Evolutionary conservation across 1,284 basidiomycete species (phyloP).

Genomic region (Ceratorhiza oryzae-sativae): DNA sequence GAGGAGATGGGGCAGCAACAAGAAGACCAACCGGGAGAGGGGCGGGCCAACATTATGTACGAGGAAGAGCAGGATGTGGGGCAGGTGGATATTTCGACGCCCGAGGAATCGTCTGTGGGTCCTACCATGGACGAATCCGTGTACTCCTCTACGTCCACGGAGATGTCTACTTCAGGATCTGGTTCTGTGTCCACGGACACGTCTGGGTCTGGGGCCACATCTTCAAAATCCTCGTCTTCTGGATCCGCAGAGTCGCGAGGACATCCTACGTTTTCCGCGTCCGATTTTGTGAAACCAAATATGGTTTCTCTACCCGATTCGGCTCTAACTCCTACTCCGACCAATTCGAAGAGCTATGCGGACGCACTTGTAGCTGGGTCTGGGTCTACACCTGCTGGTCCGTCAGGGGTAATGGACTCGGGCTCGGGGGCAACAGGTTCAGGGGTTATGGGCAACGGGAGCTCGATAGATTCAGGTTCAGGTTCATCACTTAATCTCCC

Average conservation of each 20-base stretch:
- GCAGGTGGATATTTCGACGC: neutral
- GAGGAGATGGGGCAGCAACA: slow-evolving; percentile 42
- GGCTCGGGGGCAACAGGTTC: no score
- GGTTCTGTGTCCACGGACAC: neutral
- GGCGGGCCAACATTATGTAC: no score
- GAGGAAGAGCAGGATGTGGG: neutral
- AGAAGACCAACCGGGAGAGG: neutral
- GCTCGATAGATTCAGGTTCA: neutral
- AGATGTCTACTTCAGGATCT: no score
- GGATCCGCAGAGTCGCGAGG: neutral
- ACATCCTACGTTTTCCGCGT: neutral
- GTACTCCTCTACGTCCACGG: no score
- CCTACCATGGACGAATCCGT: no score
- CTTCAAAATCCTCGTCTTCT: neutral
- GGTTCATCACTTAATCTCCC: slow-evolving; percentile 26
- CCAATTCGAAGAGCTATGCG: slow-evolving; percentile 9
- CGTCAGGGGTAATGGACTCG: neutral
- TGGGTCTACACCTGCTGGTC: slow-evolving; percentile 5
- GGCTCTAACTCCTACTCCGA: slow-evolving; percentile 1
- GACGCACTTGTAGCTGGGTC: neutral
- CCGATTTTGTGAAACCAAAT: neutral
- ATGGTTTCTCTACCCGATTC: slow-evolving; percentile 5
- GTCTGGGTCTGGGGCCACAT: neutral
- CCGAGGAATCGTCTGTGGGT: neutral
- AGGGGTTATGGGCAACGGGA: neutral